Base-by-base conservation (phyloP, 2,329 filamentous ascomycete species). In the Fonsecaea erecta region DNA sequence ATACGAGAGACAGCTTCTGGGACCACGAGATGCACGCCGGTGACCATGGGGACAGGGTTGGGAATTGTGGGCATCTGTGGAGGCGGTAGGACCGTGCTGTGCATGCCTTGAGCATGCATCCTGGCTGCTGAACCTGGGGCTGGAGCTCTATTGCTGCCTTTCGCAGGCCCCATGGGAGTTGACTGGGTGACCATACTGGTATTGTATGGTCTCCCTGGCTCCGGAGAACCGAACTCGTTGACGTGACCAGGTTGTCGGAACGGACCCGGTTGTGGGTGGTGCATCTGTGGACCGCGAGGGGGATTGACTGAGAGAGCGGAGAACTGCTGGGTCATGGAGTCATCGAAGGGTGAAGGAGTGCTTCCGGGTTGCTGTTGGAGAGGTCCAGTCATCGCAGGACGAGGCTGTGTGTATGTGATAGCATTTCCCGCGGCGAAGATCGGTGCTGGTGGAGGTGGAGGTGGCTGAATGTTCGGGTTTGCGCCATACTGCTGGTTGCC, bases 181-280 rank as follows among this genome's bases (percentile, higher is more conserved):
- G 46, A 34, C 18, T 30, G 24, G 35, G 54, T 18, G n/a, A 21
- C 34, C 21, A 40, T 12, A 30, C 48, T 59, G 40, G 37, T 43
- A 46, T 60, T 60, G 51, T 46, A 37, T 16, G 43, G 56, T 56
- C 26, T 48, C 46, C 52, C 28, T 28, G 48, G 57, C 32, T 65
- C 66, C 14, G 66, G 66, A 51, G 66, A 65, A 5, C 66, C 66
- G 48, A 63, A 65, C 16, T 52, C 52, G 18, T 63, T 65, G 32
- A 63, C 54, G 54, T 55, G 40, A 35, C 37, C 46, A 12, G 51
- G 18, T 14, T 43, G 35, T n/a, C 57, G 51, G 40, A 57, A 52
- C 52, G 65, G 54, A 1, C 37, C 43, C 16, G 55, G 56, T 24
- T 60, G 56, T 57, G 43, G 32, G 9, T 48, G 43, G 4, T 48